A percentile compares a stretch with the other conserved stretches of the same genome.
These are phyloP conservation scores for Chamaecrista fasciculata DNA, from an alignment of 306 rosid species.

Conservation along the genomic window DNA sequence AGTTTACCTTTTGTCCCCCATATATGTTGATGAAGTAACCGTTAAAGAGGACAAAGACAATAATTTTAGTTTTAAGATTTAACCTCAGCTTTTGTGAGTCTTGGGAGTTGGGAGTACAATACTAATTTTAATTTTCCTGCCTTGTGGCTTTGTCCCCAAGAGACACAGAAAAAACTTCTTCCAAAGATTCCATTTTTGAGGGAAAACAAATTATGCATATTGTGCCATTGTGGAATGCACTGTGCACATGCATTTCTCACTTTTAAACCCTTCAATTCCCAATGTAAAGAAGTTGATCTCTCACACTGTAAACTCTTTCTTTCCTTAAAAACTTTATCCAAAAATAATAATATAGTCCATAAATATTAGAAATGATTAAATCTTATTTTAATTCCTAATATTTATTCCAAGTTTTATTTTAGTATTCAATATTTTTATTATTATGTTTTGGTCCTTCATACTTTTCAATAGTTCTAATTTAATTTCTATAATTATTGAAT, in stretches of 20 bases:
- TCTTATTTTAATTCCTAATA: too few species aligned
- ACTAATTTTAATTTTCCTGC: neutral
- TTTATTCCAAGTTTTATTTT: too few species aligned
- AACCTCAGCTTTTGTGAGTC: conserved; percentile 12
- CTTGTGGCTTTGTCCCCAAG: conserved; percentile 15
- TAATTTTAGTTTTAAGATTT: neutral
- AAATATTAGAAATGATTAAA: too few species aligned
- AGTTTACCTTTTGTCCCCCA: too few species aligned
- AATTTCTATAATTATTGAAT: too few species aligned
- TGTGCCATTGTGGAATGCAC: conserved; percentile 33
- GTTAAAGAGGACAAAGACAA: conserved; percentile 46
- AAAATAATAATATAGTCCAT: too few species aligned
- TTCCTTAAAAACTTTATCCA: too few species aligned
- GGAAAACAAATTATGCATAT: conserved; percentile 32
- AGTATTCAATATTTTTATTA: too few species aligned
- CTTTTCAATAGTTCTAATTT: too few species aligned
- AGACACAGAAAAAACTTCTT: conserved; percentile 34
- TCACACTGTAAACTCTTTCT: neutral
- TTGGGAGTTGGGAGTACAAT: conserved; percentile 31
- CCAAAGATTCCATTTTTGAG: conserved; percentile 46
- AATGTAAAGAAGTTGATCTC: conserved; percentile 33
- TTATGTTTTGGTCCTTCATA: too few species aligned
- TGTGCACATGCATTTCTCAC: conserved; percentile 40
- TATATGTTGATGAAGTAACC: conserved; percentile 36
- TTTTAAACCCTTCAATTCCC: conserved; percentile 42